Evolutionary conservation across 148 eudicot species (phyloP).

Genomic region (Pouteria glomerata): DNA sequence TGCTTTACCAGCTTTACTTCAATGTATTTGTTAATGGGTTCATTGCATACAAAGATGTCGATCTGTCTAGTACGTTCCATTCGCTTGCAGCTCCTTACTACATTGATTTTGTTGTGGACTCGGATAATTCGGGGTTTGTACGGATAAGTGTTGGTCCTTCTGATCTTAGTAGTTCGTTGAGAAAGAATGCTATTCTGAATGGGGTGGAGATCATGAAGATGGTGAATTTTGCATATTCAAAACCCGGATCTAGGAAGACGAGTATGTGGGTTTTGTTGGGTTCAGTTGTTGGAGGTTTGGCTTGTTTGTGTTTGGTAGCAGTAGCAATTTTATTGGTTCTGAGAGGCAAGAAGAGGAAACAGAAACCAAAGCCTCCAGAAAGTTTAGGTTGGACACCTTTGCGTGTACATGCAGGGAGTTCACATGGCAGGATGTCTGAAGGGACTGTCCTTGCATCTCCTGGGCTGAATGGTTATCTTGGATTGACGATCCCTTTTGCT

Average conservation of each 20-base stretch:
- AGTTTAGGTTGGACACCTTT: constrained; percentile 83
- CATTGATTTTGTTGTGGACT: constrained; percentile 53
- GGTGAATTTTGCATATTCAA: constrained; percentile 28
- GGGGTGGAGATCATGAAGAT: constrained; percentile 96
- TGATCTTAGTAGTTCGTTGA: constrained; percentile 46
- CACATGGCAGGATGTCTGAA: constrained; percentile 51
- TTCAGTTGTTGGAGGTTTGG: constrained; percentile 46
- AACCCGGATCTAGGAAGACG: constrained; percentile 24
- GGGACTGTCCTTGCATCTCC: constrained; percentile 45
- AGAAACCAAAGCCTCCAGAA: constrained; percentile 38
- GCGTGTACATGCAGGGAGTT: constrained; percentile 41
- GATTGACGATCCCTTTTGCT: constrained; percentile 63
- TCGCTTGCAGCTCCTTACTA: constrained; percentile 52
- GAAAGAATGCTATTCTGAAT: constrained; percentile 75
- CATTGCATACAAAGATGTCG: constrained; percentile 67
- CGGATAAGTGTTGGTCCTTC: constrained; percentile 83
- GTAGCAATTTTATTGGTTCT: constrained; percentile 29
- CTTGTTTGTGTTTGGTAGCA: constrained; percentile 26
- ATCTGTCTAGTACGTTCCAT: constrained; percentile 59
- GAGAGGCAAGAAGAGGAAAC: constrained; percentile 41
- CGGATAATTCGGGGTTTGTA: constrained; percentile 42
- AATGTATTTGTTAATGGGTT: constrained; percentile 65
- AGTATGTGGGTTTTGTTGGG: constrained; percentile 42
- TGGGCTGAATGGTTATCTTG: constrained; percentile 38
- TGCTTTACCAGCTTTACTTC: constrained; percentile 69